Evolutionary conservation across 202 grass and related monocot genomes (phyloP).

Genomic region (Musa balbisiana): DNA sequence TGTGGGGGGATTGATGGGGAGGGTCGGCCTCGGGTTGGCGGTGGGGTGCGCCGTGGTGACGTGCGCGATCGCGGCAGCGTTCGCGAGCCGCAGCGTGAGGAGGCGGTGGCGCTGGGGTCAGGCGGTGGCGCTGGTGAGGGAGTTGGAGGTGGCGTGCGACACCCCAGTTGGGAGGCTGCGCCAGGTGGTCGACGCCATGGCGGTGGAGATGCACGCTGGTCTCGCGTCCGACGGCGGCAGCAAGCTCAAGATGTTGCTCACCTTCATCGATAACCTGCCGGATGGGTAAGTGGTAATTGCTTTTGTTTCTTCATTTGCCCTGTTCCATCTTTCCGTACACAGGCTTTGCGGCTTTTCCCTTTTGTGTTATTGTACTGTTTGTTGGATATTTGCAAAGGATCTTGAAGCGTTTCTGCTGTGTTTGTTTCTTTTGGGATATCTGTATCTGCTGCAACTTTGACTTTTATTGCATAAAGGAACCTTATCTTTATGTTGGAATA

Average conservation of each 20-base stretch:
- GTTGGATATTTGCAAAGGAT: no score
- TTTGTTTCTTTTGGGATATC: no score
- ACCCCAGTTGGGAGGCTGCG: slow-evolving; percentile 54
- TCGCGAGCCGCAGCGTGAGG: slow-evolving; percentile 45
- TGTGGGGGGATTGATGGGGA: no score
- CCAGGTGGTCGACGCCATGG: slow-evolving; percentile 89
- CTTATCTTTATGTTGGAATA: no score
- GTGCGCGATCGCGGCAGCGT: slow-evolving; percentile 73
- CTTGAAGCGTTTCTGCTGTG: no score
- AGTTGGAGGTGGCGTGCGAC: slow-evolving; percentile 68
- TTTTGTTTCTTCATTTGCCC: neutral
- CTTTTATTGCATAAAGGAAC: no score
- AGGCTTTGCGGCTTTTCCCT: neutral
- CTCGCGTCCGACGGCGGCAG: slow-evolving; percentile 87
- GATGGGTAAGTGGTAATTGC: slow-evolving; percentile 35
- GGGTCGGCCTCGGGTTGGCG: slow-evolving; percentile 4
- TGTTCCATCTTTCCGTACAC: neutral
- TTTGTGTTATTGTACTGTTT: no score
- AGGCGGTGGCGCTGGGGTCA: slow-evolving; percentile 55
- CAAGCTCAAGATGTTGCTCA: slow-evolving; percentile 98
- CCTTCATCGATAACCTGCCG: slow-evolving; percentile 81
- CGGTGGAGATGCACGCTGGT: slow-evolving; percentile 91
- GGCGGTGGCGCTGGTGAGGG: slow-evolving; percentile 53
- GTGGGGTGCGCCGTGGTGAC: slow-evolving; percentile 62
- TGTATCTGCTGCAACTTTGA: no score